Evolutionary conservation across 169 alveolate species (phyloP), one percentile per base, ranked within the genome.

Genomic region (Cryptosporidium meleagridis): DNA sequence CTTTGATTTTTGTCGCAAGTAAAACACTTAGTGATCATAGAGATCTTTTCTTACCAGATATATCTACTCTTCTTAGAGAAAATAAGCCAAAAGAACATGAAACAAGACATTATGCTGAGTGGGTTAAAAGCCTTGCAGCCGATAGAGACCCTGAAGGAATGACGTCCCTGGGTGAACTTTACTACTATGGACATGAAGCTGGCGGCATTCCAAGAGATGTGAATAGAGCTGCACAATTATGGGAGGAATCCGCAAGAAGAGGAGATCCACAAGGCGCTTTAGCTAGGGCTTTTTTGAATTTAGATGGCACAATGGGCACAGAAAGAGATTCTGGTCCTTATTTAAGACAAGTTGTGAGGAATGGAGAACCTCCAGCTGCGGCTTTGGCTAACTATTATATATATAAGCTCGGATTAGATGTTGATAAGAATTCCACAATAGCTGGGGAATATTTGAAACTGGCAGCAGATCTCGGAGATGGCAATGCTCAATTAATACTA

Each of bases 231-330:
- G 91, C 94, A 51, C 93, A 93, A 55, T 92, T 91, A 52, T 95
- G 97, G 97, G 91, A 93, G 23, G 91, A 75, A 75, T 95, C 97
- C 6, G 97, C 97, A n/a, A 94, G 95, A 53, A 85, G 92, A n/a
- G 97, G 97, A 7, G 97, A 95, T 85, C 93, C 92, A 9, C 84
- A 94, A n/a, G 95, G 97, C 29, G 97, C 97, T 10, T 85, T 95
- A 58, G 94, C 97, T 8, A 91, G 95, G 52, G 97, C 97, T 16
- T 75, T 93, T 91, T 72, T 93, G 14, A 85, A 89, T 51, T 45
- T 87, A 9, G 94, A 91, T 75, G 94, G 85, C 69, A 91, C 87
- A 67, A 89, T 85, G 45, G 69, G 87, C 1, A 61, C 80, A 12
- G 89, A 80, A 65, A 48, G 69, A 26, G 89, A 80, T 31, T 59